Percentiles rank a stretch among this genome's conserved stretches.
Evolutionary conservation across 2,329 filamentous ascomycete genomes (phyloP).

Genomic region (Xylariaceae sp.): DNA sequence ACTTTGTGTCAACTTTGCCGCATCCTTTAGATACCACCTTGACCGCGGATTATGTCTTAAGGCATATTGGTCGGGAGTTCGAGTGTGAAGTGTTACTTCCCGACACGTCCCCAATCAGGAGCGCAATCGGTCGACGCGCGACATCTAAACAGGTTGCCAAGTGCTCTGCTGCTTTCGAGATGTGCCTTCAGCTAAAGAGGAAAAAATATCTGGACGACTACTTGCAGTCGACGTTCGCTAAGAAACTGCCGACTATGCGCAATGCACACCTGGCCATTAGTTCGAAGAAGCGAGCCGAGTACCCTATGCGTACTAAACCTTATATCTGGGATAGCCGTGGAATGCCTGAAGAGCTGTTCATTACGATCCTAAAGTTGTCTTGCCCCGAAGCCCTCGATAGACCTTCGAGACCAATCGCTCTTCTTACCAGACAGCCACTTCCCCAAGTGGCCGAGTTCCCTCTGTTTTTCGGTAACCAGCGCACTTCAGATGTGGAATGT

Average conservation of each 20-base stretch:
- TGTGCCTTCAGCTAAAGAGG: conserved; percentile 70
- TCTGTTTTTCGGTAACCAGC: conserved; percentile 70
- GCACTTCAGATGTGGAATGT: conserved; percentile 60
- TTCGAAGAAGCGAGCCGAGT: conserved; percentile 72
- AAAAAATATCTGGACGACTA: conserved; percentile 71
- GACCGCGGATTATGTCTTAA: conserved; percentile 64
- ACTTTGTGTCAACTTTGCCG: conserved; percentile 72
- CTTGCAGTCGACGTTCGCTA: conserved; percentile 73
- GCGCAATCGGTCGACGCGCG: conserved; percentile 64
- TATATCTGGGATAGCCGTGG: conserved; percentile 64
- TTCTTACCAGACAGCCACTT: conserved; percentile 70
- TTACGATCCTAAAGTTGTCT: conserved; percentile 62
- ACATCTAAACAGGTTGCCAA: conserved; percentile 77
- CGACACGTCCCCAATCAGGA: conserved; percentile 69
- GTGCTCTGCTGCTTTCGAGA: conserved; percentile 84
- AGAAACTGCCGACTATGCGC: conserved; percentile 76
- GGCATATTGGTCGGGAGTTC: conserved; percentile 59
- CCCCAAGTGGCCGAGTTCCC: conserved; percentile 69
- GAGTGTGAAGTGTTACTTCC: conserved; percentile 81
- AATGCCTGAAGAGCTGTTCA: conserved; percentile 57
- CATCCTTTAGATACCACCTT: conserved; percentile 42
- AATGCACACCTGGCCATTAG: conserved; percentile 85
- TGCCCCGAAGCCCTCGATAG: conserved; percentile 59
- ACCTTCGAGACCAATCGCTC: conserved; percentile 63
- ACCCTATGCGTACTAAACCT: conserved; percentile 80